Base-by-base conservation (phyloP, 1,284 basidiomycete species). In the Kwoniella shivajii region DNA sequence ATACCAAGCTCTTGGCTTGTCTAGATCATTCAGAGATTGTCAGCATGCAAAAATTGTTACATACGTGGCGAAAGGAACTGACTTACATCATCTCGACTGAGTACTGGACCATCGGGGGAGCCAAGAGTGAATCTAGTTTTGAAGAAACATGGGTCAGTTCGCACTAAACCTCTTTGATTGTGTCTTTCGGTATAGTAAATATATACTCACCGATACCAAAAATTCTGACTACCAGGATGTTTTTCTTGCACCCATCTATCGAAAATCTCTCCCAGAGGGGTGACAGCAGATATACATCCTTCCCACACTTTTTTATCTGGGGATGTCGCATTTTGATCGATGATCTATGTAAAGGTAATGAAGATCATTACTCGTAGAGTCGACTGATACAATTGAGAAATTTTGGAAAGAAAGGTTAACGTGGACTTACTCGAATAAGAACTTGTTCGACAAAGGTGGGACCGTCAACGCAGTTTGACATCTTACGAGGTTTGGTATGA, bases 241-340 rank as follows among this genome's bases (percentile, higher is more conserved):
- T 16, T 10, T 10, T 55, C 45, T 14, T 49, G 30, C 6, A 34
- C 20, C 53, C 53, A 55, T n/a, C 42, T 27, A 7, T 55, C 24
- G 24, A 55, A 42, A 38, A 55, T 48, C 6, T 49, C 11, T 10
- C 27, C 27, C 13, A 55, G 31, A 20, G 20, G 45, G 4, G 45
- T 14, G 16, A 33, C 47, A 18, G 46, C 37, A 6, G 53, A 55
- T 26, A 55, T 42, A 30, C 53, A 55, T 22, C 45, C 53, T 27
- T 47, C 18, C 53, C 53, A 55, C 13, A 10, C 18, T 29, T 39
- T 39, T 20, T 39, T 39, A 10, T 18, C 22, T 4, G 37, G 37
- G 37, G 22, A 18, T n/a, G 10, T 16, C n/a, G 37, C 37, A 20
- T 39, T 20, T 16, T 18, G 37, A 20, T 39, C 37, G 37, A 39